Percentiles rank a stretch among this genome's conserved stretches.
phyloP scores from a whole-genome alignment of 768 basidiomycete species.

The Pleurotus tuoliensis region DNA sequence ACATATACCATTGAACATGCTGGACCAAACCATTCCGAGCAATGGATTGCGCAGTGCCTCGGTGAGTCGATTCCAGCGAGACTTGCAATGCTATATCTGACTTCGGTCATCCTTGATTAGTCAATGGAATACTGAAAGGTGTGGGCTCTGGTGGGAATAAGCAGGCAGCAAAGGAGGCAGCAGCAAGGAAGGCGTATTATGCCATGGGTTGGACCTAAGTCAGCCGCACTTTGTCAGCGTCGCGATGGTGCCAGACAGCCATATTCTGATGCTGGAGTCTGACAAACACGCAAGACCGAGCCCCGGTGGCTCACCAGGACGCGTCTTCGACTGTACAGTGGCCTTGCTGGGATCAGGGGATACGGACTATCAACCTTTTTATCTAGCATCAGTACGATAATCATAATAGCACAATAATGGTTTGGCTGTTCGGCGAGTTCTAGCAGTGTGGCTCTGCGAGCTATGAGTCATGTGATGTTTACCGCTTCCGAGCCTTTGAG shows the following conservation, averaged over 20 bases:
- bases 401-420: not conserved
- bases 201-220: slow-evolving; percentile 66
- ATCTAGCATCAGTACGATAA: not conserved
- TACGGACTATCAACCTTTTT: too few relatives aligned
- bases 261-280: not conserved
- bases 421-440: not conserved
- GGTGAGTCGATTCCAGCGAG: slow-evolving; percentile 39
- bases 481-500: not conserved
- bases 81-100: slow-evolving; percentile 4
- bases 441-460: too few relatives aligned
- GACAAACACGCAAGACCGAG: not conserved
- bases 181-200: slow-evolving; percentile 66
- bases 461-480: slow-evolving; percentile 2
- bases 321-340: too few relatives aligned
- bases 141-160: slow-evolving; percentile 63
- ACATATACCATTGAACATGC: slow-evolving; percentile 56
- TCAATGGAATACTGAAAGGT: slow-evolving; percentile 69
- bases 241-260: too few relatives aligned
- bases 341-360: too few relatives aligned
- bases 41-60: slow-evolving; percentile 64
- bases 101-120: slow-evolving; percentile 29
- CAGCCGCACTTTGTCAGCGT: slow-evolving; percentile 3
- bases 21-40: slow-evolving; percentile 66
- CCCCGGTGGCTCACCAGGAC: too few relatives aligned
- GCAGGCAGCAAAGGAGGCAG: slow-evolving; percentile 76